phyloP scores from a whole-genome alignment of 2,329 filamentous ascomycete genomes.

The Ambrosiella xylebori region DNA sequence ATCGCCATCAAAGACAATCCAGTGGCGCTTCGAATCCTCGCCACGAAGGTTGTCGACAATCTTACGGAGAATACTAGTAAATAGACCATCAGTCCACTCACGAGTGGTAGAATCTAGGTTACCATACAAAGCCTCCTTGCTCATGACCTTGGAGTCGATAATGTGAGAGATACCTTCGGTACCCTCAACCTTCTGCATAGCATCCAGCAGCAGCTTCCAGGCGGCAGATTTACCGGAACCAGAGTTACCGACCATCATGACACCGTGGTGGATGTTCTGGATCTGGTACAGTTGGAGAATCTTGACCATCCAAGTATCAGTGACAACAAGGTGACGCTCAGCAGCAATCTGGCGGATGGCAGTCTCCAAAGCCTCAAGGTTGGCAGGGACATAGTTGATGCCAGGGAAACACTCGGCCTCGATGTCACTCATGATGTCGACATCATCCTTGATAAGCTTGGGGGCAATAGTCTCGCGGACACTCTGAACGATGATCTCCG shows the following conservation, averaged over 20 bases:
- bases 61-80: slow-evolving; percentile 93
- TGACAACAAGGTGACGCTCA: slow-evolving; percentile 76
- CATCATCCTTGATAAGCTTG: slow-evolving; percentile 86
- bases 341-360: slow-evolving; percentile 70
- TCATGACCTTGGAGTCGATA: slow-evolving; percentile 99
- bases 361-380: slow-evolving; percentile 59
- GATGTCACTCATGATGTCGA: slow-evolving; percentile 70
- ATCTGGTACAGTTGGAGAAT: slow-evolving; percentile 95
- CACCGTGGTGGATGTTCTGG: slow-evolving; percentile 92
- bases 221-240: slow-evolving; percentile 94
- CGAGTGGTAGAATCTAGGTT: slow-evolving; percentile 90
- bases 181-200: slow-evolving; percentile 76
- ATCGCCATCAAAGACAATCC: slow-evolving; percentile 98
- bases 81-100: slow-evolving; percentile 97
- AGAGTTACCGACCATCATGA: slow-evolving; percentile 99
- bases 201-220: slow-evolving; percentile 84
- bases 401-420: slow-evolving; percentile 81
- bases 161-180: slow-evolving; percentile 92
- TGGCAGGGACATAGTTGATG: slow-evolving; percentile 80
- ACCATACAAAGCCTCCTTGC: slow-evolving; percentile 92
- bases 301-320: slow-evolving; percentile 94
- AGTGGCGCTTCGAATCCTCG: slow-evolving; percentile 91
- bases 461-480: slow-evolving; percentile 95
- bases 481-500: slow-evolving; percentile 96
- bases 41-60: slow-evolving; percentile 97